These are phyloP conservation scores for Stachybotrys chlorohalonatus DNA, from an alignment of 2,329 filamentous ascomycete species.

Conservation along the genomic window DNA sequence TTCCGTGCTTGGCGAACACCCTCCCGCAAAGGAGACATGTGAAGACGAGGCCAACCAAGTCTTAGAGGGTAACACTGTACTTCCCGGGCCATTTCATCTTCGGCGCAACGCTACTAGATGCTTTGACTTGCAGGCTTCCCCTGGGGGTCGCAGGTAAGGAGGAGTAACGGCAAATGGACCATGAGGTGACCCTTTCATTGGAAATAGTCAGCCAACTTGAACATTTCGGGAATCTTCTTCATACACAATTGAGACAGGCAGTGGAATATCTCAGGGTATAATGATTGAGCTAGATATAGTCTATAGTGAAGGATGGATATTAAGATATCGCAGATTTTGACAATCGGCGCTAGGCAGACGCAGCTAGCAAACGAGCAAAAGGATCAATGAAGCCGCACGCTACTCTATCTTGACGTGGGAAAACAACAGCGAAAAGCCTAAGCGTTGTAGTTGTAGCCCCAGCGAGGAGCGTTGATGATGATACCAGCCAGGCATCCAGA, in stretches of 20 bases:
- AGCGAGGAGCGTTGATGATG: slow-evolving; percentile 52
- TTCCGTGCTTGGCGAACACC: background rate
- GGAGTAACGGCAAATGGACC: background rate
- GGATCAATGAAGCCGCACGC: background rate
- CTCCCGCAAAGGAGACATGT: no score
- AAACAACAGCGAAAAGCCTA: background rate
- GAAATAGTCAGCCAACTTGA: no score
- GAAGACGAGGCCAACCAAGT: background rate
- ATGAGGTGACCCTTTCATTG: no score
- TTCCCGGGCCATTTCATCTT: no score
- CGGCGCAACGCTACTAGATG: no score
- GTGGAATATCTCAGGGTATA: background rate
- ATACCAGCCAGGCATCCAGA: slow-evolving; percentile 53
- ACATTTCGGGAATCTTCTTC: no score
- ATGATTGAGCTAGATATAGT: background rate
- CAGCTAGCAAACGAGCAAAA: background rate
- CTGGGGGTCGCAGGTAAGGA: no score
- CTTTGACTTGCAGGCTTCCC: no score
- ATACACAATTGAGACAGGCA: no score
- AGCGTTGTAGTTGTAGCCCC: slow-evolving; percentile 16
- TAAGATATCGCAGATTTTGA: background rate
- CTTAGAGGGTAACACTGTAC: background rate
- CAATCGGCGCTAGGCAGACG: background rate
- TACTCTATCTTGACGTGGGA: background rate
- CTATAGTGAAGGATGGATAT: background rate